Evolutionary conservation across 495 filamentous ascomycete species (phyloP).

Genomic region (Annulohypoxylon moriforme): DNA sequence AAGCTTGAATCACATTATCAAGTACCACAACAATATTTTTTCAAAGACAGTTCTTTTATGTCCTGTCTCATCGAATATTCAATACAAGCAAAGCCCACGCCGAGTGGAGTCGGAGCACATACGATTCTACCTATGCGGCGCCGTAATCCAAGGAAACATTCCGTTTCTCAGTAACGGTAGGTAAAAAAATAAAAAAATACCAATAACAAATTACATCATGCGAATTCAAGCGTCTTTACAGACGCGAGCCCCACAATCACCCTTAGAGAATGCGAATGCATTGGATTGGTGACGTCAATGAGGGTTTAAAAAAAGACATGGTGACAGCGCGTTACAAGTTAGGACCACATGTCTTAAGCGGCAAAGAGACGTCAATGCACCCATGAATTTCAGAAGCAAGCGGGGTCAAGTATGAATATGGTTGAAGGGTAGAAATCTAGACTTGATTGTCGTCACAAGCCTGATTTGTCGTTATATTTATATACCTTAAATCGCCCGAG

Average conservation of each 20-base stretch:
- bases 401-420: not conserved
- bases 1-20: no score
- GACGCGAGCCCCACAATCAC: not conserved
- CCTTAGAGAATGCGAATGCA: not conserved
- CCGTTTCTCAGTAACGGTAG: not conserved
- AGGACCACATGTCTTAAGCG: not conserved
- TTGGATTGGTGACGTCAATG: slow-evolving; percentile 32
- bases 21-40: no score
- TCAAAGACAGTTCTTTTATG: no score
- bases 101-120: no score
- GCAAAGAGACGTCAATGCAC: not conserved
- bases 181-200: no score
- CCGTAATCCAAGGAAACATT: not conserved
- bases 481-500: not conserved
- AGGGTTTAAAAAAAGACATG: slow-evolving; percentile 11
- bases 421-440: slow-evolving; percentile 10
- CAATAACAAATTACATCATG: no score
- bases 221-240: not conserved
- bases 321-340: slow-evolving; percentile 6
- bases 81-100: no score
- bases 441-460: not conserved
- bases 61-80: no score
- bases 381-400: not conserved
- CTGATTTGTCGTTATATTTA: not conserved
- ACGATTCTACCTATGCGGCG: no score